Conservation (phyloP, 495 filamentous ascomycete genomes). For the Trichoderma asperelloides region DNA sequence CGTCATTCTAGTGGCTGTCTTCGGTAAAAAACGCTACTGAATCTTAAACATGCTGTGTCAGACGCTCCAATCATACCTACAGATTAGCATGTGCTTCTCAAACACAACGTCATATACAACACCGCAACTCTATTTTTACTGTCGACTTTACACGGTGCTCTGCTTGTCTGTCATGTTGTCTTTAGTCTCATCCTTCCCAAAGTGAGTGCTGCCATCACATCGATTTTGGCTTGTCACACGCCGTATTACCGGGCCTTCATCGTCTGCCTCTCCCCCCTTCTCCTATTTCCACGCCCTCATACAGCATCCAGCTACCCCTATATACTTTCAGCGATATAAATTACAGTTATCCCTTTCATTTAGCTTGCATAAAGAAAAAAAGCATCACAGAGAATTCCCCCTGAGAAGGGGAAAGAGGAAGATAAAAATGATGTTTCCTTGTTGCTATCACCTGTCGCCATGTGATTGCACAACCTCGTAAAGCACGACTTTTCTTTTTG, state of each 20-base stretch:
- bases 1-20: background rate
- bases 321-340: background rate
- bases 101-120: background rate
- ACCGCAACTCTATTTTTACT: background rate
- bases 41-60: background rate
- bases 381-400: background rate
- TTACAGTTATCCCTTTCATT: background rate
- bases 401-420: background rate
- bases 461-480: background rate
- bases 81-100: background rate
- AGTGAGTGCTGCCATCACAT: background rate
- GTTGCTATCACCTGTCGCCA: background rate
- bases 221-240: background rate
- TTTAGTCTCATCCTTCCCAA: background rate
- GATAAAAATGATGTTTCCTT: background rate
- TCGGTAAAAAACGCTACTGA: background rate
- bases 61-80: background rate
- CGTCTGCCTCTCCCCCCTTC: background rate
- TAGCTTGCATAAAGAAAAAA: background rate
- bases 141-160: background rate
- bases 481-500: background rate
- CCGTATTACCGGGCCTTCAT: background rate
- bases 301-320: background rate
- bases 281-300: background rate
- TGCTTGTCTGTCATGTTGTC: background rate